phyloP scores from a whole-genome alignment of 345 rosid genomes.

The Gossypium australe region DNA sequence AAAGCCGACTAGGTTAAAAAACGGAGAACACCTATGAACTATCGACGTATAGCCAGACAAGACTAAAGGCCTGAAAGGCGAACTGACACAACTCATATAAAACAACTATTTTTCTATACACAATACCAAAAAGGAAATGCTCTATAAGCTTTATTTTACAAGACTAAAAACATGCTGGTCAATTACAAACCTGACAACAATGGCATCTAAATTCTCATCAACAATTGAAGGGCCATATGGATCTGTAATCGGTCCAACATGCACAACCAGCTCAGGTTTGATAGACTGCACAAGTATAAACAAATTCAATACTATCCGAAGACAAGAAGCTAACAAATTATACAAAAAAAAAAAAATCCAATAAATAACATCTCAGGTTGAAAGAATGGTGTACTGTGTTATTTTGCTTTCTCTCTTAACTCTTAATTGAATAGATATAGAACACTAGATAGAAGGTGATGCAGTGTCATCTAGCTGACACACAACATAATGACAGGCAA shows the following conservation, averaged over 20 bases:
- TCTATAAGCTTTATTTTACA: background rate
- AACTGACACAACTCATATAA: background rate
- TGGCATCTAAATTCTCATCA: conserved; percentile 69
- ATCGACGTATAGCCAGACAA: no score
- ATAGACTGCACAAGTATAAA: conserved; percentile 47
- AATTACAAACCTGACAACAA: conserved; percentile 66
- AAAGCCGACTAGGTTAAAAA: background rate
- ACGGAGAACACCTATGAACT: no score
- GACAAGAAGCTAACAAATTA: background rate
- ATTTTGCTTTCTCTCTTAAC: background rate
- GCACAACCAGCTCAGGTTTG: conserved; percentile 65
- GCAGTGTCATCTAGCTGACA: background rate
- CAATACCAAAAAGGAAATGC: background rate
- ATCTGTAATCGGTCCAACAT: conserved; percentile 65
- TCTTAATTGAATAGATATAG: background rate
- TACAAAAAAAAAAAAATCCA: background rate
- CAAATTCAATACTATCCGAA: background rate
- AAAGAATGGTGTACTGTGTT: background rate
- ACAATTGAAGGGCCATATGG: conserved; percentile 87
- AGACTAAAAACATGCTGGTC: background rate
- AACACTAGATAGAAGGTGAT: background rate
- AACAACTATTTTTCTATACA: background rate
- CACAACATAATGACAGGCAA: background rate
- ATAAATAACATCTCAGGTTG: background rate
- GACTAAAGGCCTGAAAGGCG: background rate